Percentiles rank a stretch among this genome's conserved stretches.
Evolutionary conservation across 2,329 filamentous ascomycete genomes (phyloP).

Genomic region (Tricladium varicosporioides): DNA sequence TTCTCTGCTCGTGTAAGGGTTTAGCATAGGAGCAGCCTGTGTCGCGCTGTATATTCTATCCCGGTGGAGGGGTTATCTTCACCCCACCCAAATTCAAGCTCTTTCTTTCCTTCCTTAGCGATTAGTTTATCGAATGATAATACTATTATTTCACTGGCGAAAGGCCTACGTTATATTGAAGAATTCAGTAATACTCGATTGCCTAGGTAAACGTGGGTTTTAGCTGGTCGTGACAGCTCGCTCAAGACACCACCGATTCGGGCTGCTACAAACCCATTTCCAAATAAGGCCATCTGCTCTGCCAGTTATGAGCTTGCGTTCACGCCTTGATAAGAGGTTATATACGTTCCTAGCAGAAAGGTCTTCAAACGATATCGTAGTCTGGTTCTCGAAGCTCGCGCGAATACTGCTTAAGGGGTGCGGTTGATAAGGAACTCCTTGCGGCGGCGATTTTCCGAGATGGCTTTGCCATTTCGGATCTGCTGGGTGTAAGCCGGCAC

Average conservation of each 20-base stretch:
- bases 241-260: conserved; percentile 6
- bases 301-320: not conserved
- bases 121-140: too few relatives aligned
- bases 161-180: too few relatives aligned
- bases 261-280: not conserved
- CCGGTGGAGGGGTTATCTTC: too few relatives aligned
- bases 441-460: not conserved
- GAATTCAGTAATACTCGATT: too few relatives aligned
- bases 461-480: conserved; percentile 15
- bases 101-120: too few relatives aligned
- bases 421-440: not conserved
- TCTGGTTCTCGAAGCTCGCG: conserved; percentile 8
- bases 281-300: conserved; percentile 4
- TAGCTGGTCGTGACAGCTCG: too few relatives aligned
- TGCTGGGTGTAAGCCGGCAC: conserved; percentile 8
- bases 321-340: conserved; percentile 4
- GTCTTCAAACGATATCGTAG: conserved; percentile 4
- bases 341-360: conserved; percentile 6
- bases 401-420: conserved; percentile 2
- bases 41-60: too few relatives aligned
- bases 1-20: too few relatives aligned
- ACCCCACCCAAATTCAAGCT: too few relatives aligned
- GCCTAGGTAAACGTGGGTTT: too few relatives aligned
- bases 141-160: too few relatives aligned
- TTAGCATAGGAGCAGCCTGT: too few relatives aligned